Evolutionary conservation across 257 asterid species (phyloP).

Genomic region (Capsicum baccatum): DNA sequence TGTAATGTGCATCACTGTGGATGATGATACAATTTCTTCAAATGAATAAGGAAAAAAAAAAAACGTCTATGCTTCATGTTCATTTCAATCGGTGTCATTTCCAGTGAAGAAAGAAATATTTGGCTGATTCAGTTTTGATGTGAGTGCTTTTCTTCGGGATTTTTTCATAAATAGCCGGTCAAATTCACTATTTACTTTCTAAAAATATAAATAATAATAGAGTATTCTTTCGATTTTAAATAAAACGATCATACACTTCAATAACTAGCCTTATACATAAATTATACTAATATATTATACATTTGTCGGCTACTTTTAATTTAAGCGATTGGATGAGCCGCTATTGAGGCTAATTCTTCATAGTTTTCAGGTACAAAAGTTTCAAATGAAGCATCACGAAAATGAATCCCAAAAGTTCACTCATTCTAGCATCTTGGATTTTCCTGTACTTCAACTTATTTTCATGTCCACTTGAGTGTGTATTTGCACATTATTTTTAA

Average conservation of each 20-base stretch:
- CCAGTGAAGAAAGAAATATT: not conserved
- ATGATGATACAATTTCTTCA: conserved; percentile 1
- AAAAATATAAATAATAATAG: no score
- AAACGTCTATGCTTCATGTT: not conserved
- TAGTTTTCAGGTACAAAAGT: not conserved
- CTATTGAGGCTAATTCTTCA: not conserved
- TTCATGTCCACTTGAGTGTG: not conserved
- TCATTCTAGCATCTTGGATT: not conserved
- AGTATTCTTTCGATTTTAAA: no score
- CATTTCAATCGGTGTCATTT: not conserved
- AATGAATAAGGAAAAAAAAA: not conserved
- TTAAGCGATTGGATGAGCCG: no score
- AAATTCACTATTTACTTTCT: no score
- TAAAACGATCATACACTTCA: no score
- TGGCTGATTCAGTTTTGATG: not conserved
- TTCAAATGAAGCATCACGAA: not conserved
- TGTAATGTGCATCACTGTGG: not conserved
- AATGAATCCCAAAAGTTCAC: not conserved
- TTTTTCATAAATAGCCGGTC: no score
- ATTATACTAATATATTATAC: no score
- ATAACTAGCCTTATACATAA: no score
- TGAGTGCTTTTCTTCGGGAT: not conserved
- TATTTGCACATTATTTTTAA: not conserved
- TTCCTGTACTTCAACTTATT: not conserved
- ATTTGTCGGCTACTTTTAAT: no score